Evolutionary conservation across 2,329 filamentous ascomycete species (phyloP), one percentile per base, ranked within the genome.

Genomic region (Stemphylium beticola): DNA sequence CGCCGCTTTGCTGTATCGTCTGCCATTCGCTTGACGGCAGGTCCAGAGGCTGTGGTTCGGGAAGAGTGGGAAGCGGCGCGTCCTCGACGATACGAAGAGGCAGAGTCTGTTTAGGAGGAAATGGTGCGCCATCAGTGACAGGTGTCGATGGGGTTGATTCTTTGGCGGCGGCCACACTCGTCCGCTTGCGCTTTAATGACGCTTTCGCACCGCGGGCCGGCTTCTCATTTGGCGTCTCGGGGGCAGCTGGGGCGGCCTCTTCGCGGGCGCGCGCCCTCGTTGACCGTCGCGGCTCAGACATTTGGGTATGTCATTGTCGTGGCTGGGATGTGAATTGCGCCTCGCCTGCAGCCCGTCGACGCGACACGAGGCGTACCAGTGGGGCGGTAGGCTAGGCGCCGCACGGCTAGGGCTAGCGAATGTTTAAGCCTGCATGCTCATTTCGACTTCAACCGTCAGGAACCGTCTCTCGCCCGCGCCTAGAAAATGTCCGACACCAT

Each of bases 1-100:
- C 89, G 62, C 88, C 89, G 75, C 91, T 92, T 71, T 92, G 88
- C 52, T 86, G 83, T 36, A 93, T 82, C 20, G 85, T 85, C 76
- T 93, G 90, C 68, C 87, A 93, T 12, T 92, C 88, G 60, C 82
- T 83, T 4, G 76, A 69, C 0, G 87, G 77, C 6, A 93, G 78
- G 57, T 87, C 81, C 7, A 84, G 81, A 0, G 86, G 77, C 71
- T 95, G 90, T 14, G 86, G 80, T 43, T 85, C 81, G 62, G 87
- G 83, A 12, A 92, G 82, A 0, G 87, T 90, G 2, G 90, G 90
- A 29, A 93, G 77, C 14, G 89, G 87, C 66, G 88, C 85, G 43
- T 86, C 87, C 2, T 87, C 76, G 63, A 83, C 78, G 32, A 92
- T 77, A 40, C 84, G 85, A 58, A 81, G 85, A 22, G 89, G 89